phyloP scores from a whole-genome alignment of 1,284 basidiomycete species.

The Fomitopsis palustris region DNA sequence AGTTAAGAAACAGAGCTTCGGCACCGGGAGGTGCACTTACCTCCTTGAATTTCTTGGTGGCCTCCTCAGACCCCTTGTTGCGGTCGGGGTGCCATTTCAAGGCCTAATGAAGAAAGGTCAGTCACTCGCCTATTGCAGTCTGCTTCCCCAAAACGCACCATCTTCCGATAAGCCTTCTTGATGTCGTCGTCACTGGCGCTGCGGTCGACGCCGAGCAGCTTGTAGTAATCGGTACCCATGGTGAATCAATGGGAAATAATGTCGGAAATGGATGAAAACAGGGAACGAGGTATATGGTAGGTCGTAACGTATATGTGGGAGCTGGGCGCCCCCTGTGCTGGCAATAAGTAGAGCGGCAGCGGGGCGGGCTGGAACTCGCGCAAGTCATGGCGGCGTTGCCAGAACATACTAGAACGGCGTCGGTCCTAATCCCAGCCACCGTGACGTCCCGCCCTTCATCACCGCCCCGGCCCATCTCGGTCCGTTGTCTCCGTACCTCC shows the following conservation, averaged over 20 bases:
- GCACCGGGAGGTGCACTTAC: conserved; percentile 34
- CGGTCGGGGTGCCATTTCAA: conserved; percentile 74
- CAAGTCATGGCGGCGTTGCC: conserved; percentile 11
- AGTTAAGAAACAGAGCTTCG: conserved; percentile 1
- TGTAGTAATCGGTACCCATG: conserved; percentile 85
- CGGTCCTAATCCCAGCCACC: conserved; percentile 13
- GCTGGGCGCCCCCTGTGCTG: not conserved
- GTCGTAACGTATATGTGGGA: not conserved
- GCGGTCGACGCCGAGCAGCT: conserved; percentile 71
- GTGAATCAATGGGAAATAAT: conserved; percentile 1
- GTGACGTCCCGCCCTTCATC: conserved; percentile 16
- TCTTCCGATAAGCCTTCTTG: conserved; percentile 55
- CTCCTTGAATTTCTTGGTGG: conserved; percentile 93
- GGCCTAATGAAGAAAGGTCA: conserved; percentile 33
- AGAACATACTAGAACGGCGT: conserved; percentile 24
- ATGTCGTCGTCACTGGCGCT: conserved; percentile 66
- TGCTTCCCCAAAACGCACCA: conserved; percentile 23
- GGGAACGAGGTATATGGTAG: conserved; percentile 1
- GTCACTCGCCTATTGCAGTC: not conserved
- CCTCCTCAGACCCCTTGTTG: conserved; percentile 79
- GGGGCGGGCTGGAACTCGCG: conserved; percentile 13
- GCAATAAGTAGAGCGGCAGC: conserved; percentile 5
- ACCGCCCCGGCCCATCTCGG: not conserved
- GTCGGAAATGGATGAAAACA: not conserved
- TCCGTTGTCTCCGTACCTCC: not conserved